Conservation (phyloP, 1,284 basidiomycete genomes). For the Bjerkandera adusta region DNA sequence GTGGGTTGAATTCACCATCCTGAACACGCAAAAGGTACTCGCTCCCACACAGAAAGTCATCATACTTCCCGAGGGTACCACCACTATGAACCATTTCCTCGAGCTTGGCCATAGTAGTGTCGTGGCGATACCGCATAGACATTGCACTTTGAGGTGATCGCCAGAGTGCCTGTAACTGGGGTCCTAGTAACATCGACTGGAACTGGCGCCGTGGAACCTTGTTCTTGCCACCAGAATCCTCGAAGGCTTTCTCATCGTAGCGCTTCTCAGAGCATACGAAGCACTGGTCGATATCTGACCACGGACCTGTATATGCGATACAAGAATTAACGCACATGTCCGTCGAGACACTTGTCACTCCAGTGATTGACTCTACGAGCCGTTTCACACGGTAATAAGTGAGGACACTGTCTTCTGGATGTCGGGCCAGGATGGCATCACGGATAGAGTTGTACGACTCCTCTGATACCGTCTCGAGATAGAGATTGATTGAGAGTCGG, state of each 20-base stretch:
- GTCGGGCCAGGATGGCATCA: no score
- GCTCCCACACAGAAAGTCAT: conserved; percentile 18
- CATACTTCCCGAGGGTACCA: background rate
- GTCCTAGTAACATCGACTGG: conserved; percentile 24
- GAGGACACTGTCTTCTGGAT: no score
- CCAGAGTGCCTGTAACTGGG: conserved; percentile 24
- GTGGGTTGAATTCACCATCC: conserved; percentile 12
- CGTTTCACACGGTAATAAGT: no score
- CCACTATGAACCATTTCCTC: background rate
- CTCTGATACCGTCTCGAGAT: no score
- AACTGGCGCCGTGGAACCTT: conserved; percentile 21
- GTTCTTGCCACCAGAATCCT: background rate
- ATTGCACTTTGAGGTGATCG: conserved; percentile 16
- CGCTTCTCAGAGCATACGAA: conserved; percentile 23
- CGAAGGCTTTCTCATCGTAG: conserved; percentile 16
- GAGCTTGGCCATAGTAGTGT: conserved; percentile 7
- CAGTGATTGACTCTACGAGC: no score
- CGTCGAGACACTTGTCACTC: conserved; percentile 20
- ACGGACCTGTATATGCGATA: conserved; percentile 28
- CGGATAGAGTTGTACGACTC: no score
- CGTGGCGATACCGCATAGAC: conserved; percentile 19
- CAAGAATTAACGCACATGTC: conserved; percentile 34
- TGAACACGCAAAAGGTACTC: conserved; percentile 19
- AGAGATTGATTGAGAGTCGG: no score
- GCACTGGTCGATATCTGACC: conserved; percentile 21